Evolutionary conservation across 108 stramenopile genomes (phyloP), one percentile per base, ranked within the genome.

Genomic region (Skeletonema costatum): DNA sequence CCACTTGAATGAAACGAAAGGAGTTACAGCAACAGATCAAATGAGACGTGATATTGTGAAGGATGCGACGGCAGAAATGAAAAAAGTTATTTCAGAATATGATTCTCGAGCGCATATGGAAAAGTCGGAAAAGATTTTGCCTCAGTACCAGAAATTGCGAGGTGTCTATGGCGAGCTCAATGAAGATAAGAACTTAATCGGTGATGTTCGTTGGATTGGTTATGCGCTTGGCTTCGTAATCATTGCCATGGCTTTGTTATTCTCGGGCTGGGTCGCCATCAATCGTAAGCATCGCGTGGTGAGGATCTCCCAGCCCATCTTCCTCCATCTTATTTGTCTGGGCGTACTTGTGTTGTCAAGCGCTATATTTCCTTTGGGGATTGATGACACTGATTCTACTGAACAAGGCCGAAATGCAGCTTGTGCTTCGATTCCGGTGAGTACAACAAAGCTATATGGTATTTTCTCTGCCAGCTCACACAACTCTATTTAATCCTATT

Each of bases 311-410:
- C 90, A 91, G 74, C 86, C 90, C 1, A 42, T 64, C 11, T 91
- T 91, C 50, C 68, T 91, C 32, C 60, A 65, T 31, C 74, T 91
- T 74, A 68, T 91, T 21, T 85, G 86, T 66, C 32, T 66, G 11
- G 90, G 90, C 7, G 77, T 82, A 0, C 66, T 89, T 48, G 13
- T 91, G 21, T 82, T 87, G 83, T 78, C 76, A 19, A 36, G 33
- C 7, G 63, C 63, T 41, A 64, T 64, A 32, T 41, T 64, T 21
- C 32, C 63, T 41, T 19, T 64, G 63, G 41, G 63, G 35, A 41
- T 64, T 17, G 63, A 64, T 64, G 63, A 64, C 31, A 17, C n/a
- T 17, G 25, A 35, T 41, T 35, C 33, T 41, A 41, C 63, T 33
- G 17, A 38, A 41, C 63, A 17, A 19, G 63, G n/a, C 21, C 17